phyloP scores from a whole-genome alignment of 805 yeast species.

The Suhomyces canberraensis region DNA sequence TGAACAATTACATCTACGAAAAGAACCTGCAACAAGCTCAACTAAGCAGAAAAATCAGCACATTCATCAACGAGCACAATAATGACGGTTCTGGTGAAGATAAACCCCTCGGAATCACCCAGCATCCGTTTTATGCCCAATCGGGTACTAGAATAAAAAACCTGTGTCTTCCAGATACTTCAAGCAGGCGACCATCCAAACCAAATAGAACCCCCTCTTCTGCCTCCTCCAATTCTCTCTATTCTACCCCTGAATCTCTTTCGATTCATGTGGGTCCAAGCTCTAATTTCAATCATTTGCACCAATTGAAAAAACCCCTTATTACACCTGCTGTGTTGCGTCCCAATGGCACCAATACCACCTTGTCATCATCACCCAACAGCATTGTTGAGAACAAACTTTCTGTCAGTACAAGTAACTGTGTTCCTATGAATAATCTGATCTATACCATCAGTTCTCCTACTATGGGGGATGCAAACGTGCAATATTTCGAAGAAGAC shows the following conservation, averaged over 20 bases:
- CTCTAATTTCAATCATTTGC: conserved; percentile 18
- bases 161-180: neutral
- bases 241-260: neutral
- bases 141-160: conserved; percentile 3
- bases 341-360: conserved; percentile 20
- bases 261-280: neutral
- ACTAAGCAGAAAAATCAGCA: conserved; percentile 5
- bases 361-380: neutral
- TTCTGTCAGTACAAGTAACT: neutral
- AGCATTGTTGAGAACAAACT: neutral
- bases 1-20: conserved; percentile 15
- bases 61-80: conserved; percentile 2
- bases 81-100: neutral
- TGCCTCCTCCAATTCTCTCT: neutral
- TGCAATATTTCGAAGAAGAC: neutral
- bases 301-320: conserved; percentile 45
- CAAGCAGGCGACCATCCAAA: neutral
- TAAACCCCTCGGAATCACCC: neutral
- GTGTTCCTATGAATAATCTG: conserved; percentile 1
- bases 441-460: conserved; percentile 9
- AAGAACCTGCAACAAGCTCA: conserved; percentile 11
- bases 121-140: conserved; percentile 7
- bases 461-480: neutral
- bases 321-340: conserved; percentile 53
- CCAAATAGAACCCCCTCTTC: neutral